Base-by-base conservation (phyloP, 345 rosid species). In the Salix viminalis region DNA sequence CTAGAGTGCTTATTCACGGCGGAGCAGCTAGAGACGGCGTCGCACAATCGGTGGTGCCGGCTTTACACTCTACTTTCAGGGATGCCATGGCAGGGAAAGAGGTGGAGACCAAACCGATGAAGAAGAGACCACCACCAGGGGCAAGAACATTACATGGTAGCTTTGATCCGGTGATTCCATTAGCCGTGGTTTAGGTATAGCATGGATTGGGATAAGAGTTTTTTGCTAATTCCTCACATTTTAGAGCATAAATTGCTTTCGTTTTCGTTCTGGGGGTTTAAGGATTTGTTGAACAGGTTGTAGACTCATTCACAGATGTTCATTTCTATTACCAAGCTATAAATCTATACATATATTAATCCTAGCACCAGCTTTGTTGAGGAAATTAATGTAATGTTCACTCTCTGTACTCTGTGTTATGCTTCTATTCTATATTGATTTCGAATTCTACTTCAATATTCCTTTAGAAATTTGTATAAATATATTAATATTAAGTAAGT, bases 1-100 rank as follows among this genome's bases (percentile, higher is more conserved):
- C 80, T 5, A 82, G 94, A 77, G 83, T 89, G 16, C 79, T 91
- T 0, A 68, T 84, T 4, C 85, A 77, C n/a, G 85, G 91, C 4
- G 85, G 87, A 24, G 91, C 90, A 0, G 62, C 76, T 32, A 85
- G 78, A 73, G 88, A 84, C 24, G 85, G 82, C 4, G 65, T 24
- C n/a, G 15, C 30, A 5, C 70, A 65, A 24, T 12, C 48, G 12
- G 62, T 21, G 1, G 44, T 34, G 9, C 44, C 69, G 9, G 67
- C 67, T 36, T 13, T 62, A 1, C 2, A 37, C 6, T 50, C 48
- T 30, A 72, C 72, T 23, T 83, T 72, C 30, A 74, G 66, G 19
- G 77, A 71, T 19, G 81, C 54, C 19, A 73, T 9, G 72, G 77
- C 24, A 16, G 39, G 48, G 60, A 69, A 69, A 21, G 80, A 79